Evolutionary conservation across 2,329 filamentous ascomycete species (phyloP), one percentile per base, ranked within the genome.

Genomic region (Nothophaeocryptopus gaeumannii): DNA sequence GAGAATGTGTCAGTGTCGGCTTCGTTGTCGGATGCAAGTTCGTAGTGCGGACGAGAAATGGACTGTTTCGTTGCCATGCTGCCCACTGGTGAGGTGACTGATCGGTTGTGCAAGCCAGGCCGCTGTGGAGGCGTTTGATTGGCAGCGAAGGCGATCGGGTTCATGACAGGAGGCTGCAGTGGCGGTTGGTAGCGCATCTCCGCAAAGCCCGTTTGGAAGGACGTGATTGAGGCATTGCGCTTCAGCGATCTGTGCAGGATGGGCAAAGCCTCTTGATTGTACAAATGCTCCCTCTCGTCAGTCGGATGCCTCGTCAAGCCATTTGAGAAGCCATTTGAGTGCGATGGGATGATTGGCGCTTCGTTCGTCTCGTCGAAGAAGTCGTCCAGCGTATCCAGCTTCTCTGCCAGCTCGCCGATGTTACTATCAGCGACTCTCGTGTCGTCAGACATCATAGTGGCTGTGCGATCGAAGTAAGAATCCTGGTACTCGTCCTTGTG

Each of bases 361-460:
- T 53, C 53, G 11, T 51, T 47, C 7, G 58, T 56, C 38, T 77
- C 74, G 26, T 74, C 73, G 59, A 80, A 80, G 63, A 80, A 80
- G 54, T 79, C 76, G 53, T 80, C 78, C 1, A 80, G 66, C 50
- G 74, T 78, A 54, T 79, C 77, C 5, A 80, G 65, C 53, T 77
- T 74, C 70, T 74, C 78, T 10, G 95, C 86, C 7, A 97, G 78
- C 60, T 97, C 92, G 33, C 86, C 88, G 64, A 90, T 86, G 50
- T 88, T 86, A 37, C 79, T 81, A 39, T 90, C 86, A 1, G 77
- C 82, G 3, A 58, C 50, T 11, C 85, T 81, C 0, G 74, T 81
- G 33, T 93, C 89, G 61, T 96, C 89, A 0, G 91, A 96, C 67
- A 95, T 82, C 88, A 96, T 96, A 0, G 91, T 96, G 46, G 89